Conservation (phyloP, 371 early-diverging fungal species). For the Capillidium heterosporum region DNA sequence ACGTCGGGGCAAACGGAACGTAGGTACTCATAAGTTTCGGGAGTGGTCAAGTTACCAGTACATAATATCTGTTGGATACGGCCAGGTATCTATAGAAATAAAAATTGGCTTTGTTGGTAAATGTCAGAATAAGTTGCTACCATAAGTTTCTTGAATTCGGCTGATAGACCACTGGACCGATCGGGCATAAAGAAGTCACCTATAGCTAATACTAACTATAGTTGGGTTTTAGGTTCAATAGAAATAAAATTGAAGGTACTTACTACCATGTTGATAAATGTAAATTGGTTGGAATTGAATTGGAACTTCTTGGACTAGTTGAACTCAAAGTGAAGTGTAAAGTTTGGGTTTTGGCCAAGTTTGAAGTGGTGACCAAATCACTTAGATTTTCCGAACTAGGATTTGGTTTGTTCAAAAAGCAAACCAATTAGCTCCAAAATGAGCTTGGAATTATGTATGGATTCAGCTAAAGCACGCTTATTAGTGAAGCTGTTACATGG, state of each 20-base stretch:
- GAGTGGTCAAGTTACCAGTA: constrained; percentile 75
- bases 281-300: neutral
- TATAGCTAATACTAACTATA: constrained; percentile 64
- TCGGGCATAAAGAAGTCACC: constrained; percentile 92
- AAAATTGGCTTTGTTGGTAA: neutral
- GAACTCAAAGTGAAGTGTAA: too few relatives aligned
- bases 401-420: too few relatives aligned
- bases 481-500: too few relatives aligned
- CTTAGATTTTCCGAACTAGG: too few relatives aligned
- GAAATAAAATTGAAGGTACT: neutral
- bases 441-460: too few relatives aligned
- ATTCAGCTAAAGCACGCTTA: too few relatives aligned
- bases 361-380: too few relatives aligned
- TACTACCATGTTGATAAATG: neutral
- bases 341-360: too few relatives aligned
- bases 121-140: constrained; percentile 14
- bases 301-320: too few relatives aligned
- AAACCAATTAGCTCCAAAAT: too few relatives aligned
- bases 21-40: constrained; percentile 70
- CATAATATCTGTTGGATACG: constrained; percentile 89
- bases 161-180: constrained; percentile 68
- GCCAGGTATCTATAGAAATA: constrained; percentile 47
- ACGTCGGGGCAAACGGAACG: constrained; percentile 64
- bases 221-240: neutral
- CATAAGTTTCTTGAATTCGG: constrained; percentile 75